These are phyloP conservation scores for Glycine tomentella DNA, from an alignment of 306 rosid genomes.

Conservation along the genomic window DNA sequence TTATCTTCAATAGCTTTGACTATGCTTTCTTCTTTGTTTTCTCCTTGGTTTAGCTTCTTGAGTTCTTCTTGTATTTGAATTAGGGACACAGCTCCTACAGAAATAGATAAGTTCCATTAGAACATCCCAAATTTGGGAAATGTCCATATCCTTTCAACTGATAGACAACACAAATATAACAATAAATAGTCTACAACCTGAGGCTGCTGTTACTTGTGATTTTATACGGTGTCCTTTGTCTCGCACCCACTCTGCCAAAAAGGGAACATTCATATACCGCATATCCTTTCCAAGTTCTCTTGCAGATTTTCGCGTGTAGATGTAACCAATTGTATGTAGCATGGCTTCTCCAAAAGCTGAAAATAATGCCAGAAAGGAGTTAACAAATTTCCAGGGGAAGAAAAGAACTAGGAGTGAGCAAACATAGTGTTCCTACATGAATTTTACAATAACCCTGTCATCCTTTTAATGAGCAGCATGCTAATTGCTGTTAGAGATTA, in stretches of 20 bases:
- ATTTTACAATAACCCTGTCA: not conserved
- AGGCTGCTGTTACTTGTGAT: constrained; percentile 97
- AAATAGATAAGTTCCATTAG: constrained; percentile 43
- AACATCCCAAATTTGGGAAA: constrained; percentile 34
- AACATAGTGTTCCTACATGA: not conserved
- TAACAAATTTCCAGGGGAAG: constrained; percentile 19
- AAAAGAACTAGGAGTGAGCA: constrained; percentile 5
- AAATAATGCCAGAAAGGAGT: constrained; percentile 39
- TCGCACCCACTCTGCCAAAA: constrained; percentile 96
- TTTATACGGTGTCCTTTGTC: constrained; percentile 93
- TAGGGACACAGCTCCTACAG: constrained; percentile 90
- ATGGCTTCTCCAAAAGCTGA: constrained; percentile 98
- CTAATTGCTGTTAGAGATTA: not conserved
- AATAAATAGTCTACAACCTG: constrained; percentile 65
- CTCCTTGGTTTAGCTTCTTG: constrained; percentile 71
- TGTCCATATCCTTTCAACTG: constrained; percentile 27
- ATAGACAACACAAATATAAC: constrained; percentile 6
- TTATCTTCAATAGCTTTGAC: constrained; percentile 75
- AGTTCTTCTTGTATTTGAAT: constrained; percentile 92
- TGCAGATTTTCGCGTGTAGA: constrained; percentile 85
- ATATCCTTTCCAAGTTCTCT: constrained; percentile 87
- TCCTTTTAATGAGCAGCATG: not conserved
- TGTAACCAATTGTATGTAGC: constrained; percentile 97
- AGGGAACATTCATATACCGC: constrained; percentile 85
- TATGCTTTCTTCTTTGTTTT: constrained; percentile 73